These are phyloP conservation scores for Leucocoprinus birnbaumii DNA, from an alignment of 768 basidiomycete genomes.

Conservation along the genomic window DNA sequence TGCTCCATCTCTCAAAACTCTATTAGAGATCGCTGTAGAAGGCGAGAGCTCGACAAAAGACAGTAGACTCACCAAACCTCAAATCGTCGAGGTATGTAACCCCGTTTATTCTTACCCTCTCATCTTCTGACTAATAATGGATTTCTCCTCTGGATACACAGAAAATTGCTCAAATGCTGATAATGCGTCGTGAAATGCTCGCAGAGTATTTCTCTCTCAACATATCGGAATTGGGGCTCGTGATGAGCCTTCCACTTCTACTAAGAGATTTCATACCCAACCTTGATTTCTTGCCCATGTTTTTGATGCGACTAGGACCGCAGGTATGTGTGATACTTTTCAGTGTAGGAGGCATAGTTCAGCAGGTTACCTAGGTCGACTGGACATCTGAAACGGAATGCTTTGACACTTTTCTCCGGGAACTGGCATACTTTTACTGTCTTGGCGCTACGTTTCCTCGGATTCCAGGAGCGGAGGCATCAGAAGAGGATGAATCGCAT, in stretches of 20 bases:
- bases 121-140: neutral
- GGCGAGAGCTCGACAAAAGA: constrained; percentile 56
- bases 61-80: constrained; percentile 50
- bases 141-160: constrained; percentile 24
- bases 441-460: constrained; percentile 38
- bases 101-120: neutral
- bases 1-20: constrained; percentile 63
- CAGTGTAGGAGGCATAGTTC: neutral
- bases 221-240: constrained; percentile 60
- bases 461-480: constrained; percentile 23
- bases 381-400: constrained; percentile 87
- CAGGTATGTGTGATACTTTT: constrained; percentile 47
- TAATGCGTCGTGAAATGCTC: constrained; percentile 75
- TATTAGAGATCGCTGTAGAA: constrained; percentile 79
- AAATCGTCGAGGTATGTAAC: constrained; percentile 67
- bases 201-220: constrained; percentile 85
- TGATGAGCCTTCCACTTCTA: constrained; percentile 81
- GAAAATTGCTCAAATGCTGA: constrained; percentile 64
- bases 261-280: constrained; percentile 89
- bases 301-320: constrained; percentile 91
- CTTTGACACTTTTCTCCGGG: constrained; percentile 81
- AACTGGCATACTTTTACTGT: constrained; percentile 89
- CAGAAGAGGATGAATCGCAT: constrained; percentile 40
- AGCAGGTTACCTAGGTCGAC: constrained; percentile 59
- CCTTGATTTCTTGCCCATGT: constrained; percentile 83